Percentiles rank a stretch among this genome's conserved stretches.
phyloP scores from a whole-genome alignment of 257 asterid species.

The Solanum clarkiae region DNA sequence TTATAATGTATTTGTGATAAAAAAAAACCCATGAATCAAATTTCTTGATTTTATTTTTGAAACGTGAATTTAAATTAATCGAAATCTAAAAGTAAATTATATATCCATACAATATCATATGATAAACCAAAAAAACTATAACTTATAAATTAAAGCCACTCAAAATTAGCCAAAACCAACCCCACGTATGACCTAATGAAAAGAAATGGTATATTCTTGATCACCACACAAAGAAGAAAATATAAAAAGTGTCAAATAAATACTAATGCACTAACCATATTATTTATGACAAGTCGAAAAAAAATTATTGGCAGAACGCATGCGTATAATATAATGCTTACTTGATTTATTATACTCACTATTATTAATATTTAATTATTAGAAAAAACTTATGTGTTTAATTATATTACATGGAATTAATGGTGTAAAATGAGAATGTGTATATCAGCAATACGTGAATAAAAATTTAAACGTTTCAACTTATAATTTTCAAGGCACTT shows the following conservation, averaged over 20 bases:
- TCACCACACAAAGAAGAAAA: background rate
- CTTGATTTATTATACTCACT: background rate
- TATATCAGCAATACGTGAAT: no score
- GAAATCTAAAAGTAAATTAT: no score
- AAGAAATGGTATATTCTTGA: background rate
- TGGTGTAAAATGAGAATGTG: background rate
- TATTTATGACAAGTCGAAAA: background rate
- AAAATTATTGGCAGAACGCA: background rate
- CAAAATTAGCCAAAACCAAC: background rate
- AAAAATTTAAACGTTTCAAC: no score
- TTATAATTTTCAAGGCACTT: no score
- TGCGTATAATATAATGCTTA: background rate
- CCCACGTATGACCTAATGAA: background rate
- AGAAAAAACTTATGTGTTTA: no score
- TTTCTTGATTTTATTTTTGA: background rate
- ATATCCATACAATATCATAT: background rate
- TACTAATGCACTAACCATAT: background rate
- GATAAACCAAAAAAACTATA: background rate
- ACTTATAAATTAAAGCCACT: background rate
- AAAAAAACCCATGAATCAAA: background rate
- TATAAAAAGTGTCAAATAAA: background rate
- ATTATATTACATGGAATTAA: background rate
- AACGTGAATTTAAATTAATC: background rate
- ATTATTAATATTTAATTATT: no score
- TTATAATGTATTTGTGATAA: background rate